These are phyloP conservation scores for Deuterostichococcus epilithicus DNA, from an alignment of 139 green algal genomes.

Conservation along the genomic window DNA sequence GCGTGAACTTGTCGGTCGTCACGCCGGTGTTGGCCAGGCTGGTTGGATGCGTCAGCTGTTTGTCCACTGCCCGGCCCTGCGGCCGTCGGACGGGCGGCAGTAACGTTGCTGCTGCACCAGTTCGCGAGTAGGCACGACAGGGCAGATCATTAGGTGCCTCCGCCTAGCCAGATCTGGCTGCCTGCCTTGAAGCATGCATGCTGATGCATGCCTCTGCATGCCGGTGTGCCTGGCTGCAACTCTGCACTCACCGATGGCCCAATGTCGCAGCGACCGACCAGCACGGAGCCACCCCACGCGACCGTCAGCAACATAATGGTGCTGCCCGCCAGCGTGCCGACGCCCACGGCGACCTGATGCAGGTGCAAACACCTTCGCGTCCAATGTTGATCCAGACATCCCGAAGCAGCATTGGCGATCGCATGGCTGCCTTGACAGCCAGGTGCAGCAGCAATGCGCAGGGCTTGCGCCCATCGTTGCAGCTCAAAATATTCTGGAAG, in stretches of 20 bases:
- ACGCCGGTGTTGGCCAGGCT: slow-evolving; percentile 27
- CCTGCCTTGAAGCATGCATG: background rate
- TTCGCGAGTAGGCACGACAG: too few relatives aligned
- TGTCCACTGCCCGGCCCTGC: slow-evolving; percentile 20
- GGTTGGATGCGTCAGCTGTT: slow-evolving; percentile 27
- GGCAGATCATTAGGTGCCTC: background rate
- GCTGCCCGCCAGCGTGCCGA: slow-evolving; percentile 56
- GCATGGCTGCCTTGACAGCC: background rate
- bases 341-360: slow-evolving; percentile 35
- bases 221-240: background rate
- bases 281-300: slow-evolving; percentile 43
- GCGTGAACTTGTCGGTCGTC: slow-evolving; percentile 41
- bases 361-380: background rate
- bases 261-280: slow-evolving; percentile 50
- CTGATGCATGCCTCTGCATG: background rate
- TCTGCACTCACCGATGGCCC: background rate
- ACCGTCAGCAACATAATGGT: slow-evolving; percentile 61
- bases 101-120: too few relatives aligned
- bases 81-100: background rate
- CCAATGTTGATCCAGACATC: background rate
- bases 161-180: background rate
- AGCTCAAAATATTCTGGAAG: background rate
- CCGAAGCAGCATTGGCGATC: background rate
- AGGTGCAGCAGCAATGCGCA: too few relatives aligned
- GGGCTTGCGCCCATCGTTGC: too few relatives aligned